A percentile compares a stretch with the other conserved stretches of the same genome.
These are phyloP conservation scores for Aspergillus cavernicola DNA, from an alignment of 495 filamentous ascomycete species.

Conservation along the genomic window DNA sequence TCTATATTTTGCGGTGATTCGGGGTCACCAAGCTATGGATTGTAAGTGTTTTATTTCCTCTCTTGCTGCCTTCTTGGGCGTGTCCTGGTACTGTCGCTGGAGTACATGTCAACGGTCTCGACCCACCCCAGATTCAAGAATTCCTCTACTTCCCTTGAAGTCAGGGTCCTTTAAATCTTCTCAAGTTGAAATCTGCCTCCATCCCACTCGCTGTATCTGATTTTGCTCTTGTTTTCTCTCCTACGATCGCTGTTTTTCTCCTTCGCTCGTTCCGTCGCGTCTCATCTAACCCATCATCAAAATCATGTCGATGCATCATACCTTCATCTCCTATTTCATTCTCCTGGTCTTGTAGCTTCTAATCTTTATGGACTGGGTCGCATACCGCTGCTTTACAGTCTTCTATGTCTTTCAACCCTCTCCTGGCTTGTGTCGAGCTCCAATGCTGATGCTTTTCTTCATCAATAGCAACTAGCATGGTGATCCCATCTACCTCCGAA, in stretches of 20 bases:
- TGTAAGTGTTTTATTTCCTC: slow-evolving; percentile 42
- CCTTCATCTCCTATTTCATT: slow-evolving; percentile 30
- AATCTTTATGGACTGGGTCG: slow-evolving; percentile 31
- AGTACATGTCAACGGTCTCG: slow-evolving; percentile 46
- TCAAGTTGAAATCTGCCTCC: slow-evolving; percentile 17
- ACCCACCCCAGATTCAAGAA: slow-evolving; percentile 40
- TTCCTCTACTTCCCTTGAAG: slow-evolving; percentile 15
- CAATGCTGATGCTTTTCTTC: slow-evolving; percentile 46
- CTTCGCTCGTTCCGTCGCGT: slow-evolving; percentile 29
- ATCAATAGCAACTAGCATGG: slow-evolving; percentile 48
- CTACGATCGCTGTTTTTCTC: slow-evolving; percentile 17
- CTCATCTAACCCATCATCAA: slow-evolving; percentile 45
- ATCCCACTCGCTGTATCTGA: slow-evolving; percentile 16
- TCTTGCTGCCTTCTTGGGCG: slow-evolving; percentile 19
- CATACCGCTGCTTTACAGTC: slow-evolving; percentile 29
- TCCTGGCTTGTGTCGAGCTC: slow-evolving; percentile 26
- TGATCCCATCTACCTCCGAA: slow-evolving; percentile 49
- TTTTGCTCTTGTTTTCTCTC: slow-evolving; percentile 22
- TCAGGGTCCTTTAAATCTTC: slow-evolving; percentile 13
- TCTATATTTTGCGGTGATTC: slow-evolving; percentile 31
- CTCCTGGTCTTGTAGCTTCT: slow-evolving; percentile 23
- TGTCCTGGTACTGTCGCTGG: slow-evolving; percentile 34
- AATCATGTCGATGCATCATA: slow-evolving; percentile 39
- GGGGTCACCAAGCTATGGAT: slow-evolving; percentile 53
- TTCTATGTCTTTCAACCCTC: slow-evolving; percentile 17